Evolutionary conservation across 805 yeast genomes (phyloP).

Genomic region (Alloascoidea africana): DNA sequence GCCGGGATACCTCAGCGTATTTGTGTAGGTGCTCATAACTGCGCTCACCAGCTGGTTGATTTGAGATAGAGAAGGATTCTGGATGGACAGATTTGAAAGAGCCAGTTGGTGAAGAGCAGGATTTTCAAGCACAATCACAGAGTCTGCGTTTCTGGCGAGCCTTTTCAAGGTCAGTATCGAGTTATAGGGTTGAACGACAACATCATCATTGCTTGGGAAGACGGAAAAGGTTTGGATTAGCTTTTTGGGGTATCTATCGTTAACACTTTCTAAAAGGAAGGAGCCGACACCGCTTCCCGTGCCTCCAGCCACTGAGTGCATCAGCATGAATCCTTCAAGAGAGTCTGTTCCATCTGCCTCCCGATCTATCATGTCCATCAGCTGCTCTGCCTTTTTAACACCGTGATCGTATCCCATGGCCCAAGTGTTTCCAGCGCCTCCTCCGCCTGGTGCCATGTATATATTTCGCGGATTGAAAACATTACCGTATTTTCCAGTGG

Average conservation of each 20-base stretch:
- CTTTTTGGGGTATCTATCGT: constrained; percentile 75
- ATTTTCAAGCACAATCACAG: constrained; percentile 82
- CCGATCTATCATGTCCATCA: constrained; percentile 71
- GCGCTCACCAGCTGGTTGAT: constrained; percentile 78
- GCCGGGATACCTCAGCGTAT: constrained; percentile 82
- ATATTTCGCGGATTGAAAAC: constrained; percentile 76
- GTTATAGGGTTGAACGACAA: constrained; percentile 97
- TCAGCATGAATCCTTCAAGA: constrained; percentile 75
- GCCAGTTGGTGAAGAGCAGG: constrained; percentile 69
- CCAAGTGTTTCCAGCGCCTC: constrained; percentile 97
- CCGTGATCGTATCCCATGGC: constrained; percentile 79
- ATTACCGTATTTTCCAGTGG: constrained; percentile 31
- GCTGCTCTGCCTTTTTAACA: constrained; percentile 46
- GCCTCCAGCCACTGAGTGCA: constrained; percentile 97
- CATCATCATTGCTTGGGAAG: constrained; percentile 74
- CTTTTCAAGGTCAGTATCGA: constrained; percentile 71
- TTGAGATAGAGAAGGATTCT: constrained; percentile 55
- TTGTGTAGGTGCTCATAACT: constrained; percentile 71
- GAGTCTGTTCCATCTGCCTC: constrained; percentile 86
- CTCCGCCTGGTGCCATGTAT: constrained; percentile 65
- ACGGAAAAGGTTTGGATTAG: constrained; percentile 74
- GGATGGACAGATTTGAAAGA: constrained; percentile 37
- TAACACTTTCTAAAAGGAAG: constrained; percentile 55
- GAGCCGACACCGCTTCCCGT: constrained; percentile 97
- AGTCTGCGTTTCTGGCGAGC: constrained; percentile 73